Base-by-base conservation (phyloP, 2,329 filamentous ascomycete species). In the Catunica adiposa region DNA sequence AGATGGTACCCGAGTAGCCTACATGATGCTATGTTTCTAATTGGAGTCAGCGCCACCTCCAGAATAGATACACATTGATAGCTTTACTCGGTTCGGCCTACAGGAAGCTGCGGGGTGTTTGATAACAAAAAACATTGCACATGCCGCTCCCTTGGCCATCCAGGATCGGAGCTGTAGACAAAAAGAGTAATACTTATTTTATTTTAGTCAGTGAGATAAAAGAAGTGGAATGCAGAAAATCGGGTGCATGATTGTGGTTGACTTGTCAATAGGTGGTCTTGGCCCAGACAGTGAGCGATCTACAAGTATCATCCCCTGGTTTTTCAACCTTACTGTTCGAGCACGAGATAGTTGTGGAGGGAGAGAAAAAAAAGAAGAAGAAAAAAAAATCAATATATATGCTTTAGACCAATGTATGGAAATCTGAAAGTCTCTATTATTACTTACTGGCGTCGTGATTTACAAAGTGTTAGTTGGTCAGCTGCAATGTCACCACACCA, bases 271-370 rank as follows among this genome's bases (percentile, higher is more conserved):
- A 2, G 20, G 51, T 42, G 29, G 55, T 46, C 51, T 57, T 57
- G 51, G 51, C 38, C 51, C 51, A 53, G 51, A 53, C 51, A 57
- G 20, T 54, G 22, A 42, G 38, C 23, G 55, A 53, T 46, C 22
- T 52, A 53, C 26, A 37, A 46, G 54, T 56, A 51, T 56, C 54
- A 56, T 47, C 54, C 54, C 42, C 34, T 44, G 15, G 51, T 53
- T 34, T 29, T 6, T 9, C 15, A 37, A n/a, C 31, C 14, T 15
- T 23, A 20, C 34, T 14, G 7, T 22, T 15, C 46, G 29, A 11
- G 29, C 29, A 34, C 29, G 29, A 5, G 29, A 34, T 11, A 5
- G 5, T 34, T 5, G 29, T 5, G 11, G 29, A 5, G 29, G 29
- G 29, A 34, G 5, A n/a, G n/a, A n/a, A n/a, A n/a, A n/a, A n/a